Percentiles rank a stretch among this genome's conserved stretches.
These are phyloP conservation scores for Dacryopinax spathularia DNA, from an alignment of 768 basidiomycete genomes.

Conservation along the genomic window DNA sequence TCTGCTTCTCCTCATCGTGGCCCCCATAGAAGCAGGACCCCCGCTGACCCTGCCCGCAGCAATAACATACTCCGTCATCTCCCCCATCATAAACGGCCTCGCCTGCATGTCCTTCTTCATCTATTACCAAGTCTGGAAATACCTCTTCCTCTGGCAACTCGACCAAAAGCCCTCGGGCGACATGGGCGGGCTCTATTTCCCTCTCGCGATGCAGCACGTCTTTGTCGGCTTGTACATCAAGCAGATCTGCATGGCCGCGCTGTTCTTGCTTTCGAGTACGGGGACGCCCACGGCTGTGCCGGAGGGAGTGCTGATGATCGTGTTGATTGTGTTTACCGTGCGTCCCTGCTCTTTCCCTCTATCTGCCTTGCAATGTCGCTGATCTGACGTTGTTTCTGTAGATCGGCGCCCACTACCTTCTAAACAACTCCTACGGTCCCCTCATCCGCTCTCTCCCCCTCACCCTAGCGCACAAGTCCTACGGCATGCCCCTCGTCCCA, in stretches of 20 bases:
- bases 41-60: slow-evolving; percentile 28
- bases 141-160: slow-evolving; percentile 67
- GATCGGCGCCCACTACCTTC: slow-evolving; percentile 57
- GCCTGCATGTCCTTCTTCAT: slow-evolving; percentile 67
- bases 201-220: slow-evolving; percentile 80
- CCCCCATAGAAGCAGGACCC: too few relatives aligned
- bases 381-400: slow-evolving; percentile 17
- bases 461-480: slow-evolving; percentile 57
- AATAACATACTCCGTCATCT: slow-evolving; percentile 68
- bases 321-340: slow-evolving; percentile 73
- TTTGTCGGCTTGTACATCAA: slow-evolving; percentile 91
- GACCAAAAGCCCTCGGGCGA: slow-evolving; percentile 56
- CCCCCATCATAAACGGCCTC: slow-evolving; percentile 87
- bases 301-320: slow-evolving; percentile 70
- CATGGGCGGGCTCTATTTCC: slow-evolving; percentile 91
- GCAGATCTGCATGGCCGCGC: slow-evolving; percentile 65
- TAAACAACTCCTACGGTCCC: slow-evolving; percentile 69
- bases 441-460: slow-evolving; percentile 62
- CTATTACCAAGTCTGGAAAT: slow-evolving; percentile 46
- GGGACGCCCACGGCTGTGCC: slow-evolving; percentile 43
- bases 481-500: slow-evolving; percentile 22
- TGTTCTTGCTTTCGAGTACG: slow-evolving; percentile 77
- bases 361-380: neutral
- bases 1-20: too few relatives aligned
- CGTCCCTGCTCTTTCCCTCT: slow-evolving; percentile 22